These are phyloP conservation scores for Xylariaceae sp. DNA, from an alignment of 2,329 filamentous ascomycete species.

Conservation along the genomic window DNA sequence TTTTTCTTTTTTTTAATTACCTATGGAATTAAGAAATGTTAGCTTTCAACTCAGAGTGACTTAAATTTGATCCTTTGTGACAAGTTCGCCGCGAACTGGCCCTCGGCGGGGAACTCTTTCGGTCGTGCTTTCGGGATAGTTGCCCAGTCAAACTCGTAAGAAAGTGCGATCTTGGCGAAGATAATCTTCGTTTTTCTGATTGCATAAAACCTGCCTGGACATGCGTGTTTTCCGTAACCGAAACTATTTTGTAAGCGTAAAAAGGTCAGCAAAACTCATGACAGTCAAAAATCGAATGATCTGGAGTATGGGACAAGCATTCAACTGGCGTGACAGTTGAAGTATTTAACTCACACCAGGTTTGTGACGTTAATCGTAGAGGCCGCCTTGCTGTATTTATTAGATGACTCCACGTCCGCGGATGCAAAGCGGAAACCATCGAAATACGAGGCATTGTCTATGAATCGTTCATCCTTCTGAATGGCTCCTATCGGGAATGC, in stretches of 20 bases:
- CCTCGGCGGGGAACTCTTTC: not conserved
- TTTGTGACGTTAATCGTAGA: slow-evolving; percentile 1
- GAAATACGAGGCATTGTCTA: not conserved
- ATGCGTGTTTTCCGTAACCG: too few relatives aligned
- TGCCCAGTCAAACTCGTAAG: not conserved
- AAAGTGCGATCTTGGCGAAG: not conserved
- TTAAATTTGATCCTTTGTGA: not conserved
- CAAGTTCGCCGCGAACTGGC: not conserved
- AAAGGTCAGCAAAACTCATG: too few relatives aligned
- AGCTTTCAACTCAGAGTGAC: too few relatives aligned
- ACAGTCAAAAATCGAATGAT: too few relatives aligned
- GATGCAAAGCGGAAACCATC: slow-evolving; percentile 1
- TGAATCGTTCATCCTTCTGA: not conserved
- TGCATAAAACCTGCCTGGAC: slow-evolving; percentile 4
- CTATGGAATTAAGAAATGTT: too few relatives aligned
- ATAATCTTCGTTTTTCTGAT: slow-evolving; percentile 6
- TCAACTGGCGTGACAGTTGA: not conserved
- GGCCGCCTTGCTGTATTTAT: not conserved
- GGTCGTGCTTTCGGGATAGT: not conserved
- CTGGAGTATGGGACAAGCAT: not conserved
- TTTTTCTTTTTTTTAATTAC: too few relatives aligned
- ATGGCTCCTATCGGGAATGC: not conserved
- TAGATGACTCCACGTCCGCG: not conserved
- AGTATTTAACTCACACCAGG: slow-evolving; percentile 3
- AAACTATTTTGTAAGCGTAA: too few relatives aligned